Percentiles rank a stretch among this genome's conserved stretches.
phyloP scores from a whole-genome alignment of 2,329 filamentous ascomycete genomes.

The Albifimbria verrucaria region DNA sequence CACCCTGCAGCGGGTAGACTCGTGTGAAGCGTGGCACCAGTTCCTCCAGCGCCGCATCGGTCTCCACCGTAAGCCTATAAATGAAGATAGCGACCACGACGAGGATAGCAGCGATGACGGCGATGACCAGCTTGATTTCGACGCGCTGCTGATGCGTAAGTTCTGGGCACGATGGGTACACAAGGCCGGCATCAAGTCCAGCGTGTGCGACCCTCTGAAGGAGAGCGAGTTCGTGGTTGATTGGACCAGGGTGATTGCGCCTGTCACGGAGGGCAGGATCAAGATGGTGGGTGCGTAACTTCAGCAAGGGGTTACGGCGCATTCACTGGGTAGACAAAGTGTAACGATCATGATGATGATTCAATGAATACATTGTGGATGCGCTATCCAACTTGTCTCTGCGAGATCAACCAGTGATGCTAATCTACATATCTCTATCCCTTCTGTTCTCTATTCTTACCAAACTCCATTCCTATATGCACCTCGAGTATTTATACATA shows the following conservation, averaged over 20 bases:
- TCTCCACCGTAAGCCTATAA: slow-evolving; percentile 26
- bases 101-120: slow-evolving; percentile 38
- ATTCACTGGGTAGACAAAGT: too few species aligned
- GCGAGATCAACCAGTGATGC: too few species aligned
- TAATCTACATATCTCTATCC: too few species aligned
- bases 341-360: too few species aligned
- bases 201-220: slow-evolving; percentile 51
- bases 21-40: slow-evolving; percentile 29
- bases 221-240: slow-evolving; percentile 60
- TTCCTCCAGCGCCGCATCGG: slow-evolving; percentile 34
- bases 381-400: too few species aligned
- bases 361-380: too few species aligned
- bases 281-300: slow-evolving; percentile 33
- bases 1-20: slow-evolving; percentile 16
- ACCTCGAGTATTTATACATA: neutral
- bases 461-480: neutral
- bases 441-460: slow-evolving; percentile 7
- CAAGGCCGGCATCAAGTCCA: slow-evolving; percentile 58
- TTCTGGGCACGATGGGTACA: slow-evolving; percentile 73
- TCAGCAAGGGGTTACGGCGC: too few species aligned
- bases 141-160: slow-evolving; percentile 63
- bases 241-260: slow-evolving; percentile 80
- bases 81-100: slow-evolving; percentile 39
- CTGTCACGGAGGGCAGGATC: slow-evolving; percentile 75
- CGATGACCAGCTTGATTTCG: slow-evolving; percentile 44